A percentile compares a stretch with the other conserved stretches of the same genome.
Conservation (phyloP, 176 grass and related monocot genomes). For the Musa itinerans region DNA sequence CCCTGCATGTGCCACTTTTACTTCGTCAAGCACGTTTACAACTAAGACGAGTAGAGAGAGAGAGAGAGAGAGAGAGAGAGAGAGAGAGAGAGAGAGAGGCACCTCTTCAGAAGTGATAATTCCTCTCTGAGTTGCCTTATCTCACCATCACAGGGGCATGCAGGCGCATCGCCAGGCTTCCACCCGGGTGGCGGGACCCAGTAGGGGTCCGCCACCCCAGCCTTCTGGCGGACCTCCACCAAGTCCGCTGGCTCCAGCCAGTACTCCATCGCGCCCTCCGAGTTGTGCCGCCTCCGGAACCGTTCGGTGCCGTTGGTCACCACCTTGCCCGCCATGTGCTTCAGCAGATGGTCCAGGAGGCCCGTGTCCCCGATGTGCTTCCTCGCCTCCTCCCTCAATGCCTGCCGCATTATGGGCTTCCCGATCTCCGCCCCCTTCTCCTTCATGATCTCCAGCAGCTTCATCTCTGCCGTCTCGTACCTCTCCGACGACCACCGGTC, state of each 20-base stretch:
- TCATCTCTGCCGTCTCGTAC: conserved; percentile 36
- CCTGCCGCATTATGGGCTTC: conserved; percentile 25
- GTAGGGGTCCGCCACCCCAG: conserved; percentile 40
- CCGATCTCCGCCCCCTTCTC: conserved; percentile 22
- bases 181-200: conserved; percentile 62
- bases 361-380: conserved; percentile 57
- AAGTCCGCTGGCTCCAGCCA: conserved; percentile 74
- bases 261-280: conserved; percentile 56
- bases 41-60: too few species aligned
- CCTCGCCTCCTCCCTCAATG: conserved; percentile 39
- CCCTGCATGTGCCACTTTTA: background rate
- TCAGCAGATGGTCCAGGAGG: conserved; percentile 73
- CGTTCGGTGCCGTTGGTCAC: conserved; percentile 30
- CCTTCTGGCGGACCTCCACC: conserved; percentile 22
- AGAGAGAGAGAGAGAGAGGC: too few species aligned
- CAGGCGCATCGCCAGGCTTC: conserved; percentile 46
- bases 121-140: conserved; percentile 18
- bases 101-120: conserved; percentile 27
- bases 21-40: too few species aligned
- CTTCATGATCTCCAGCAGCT: conserved; percentile 32
- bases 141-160: conserved; percentile 6
- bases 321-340: conserved; percentile 42
- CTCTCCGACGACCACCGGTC: conserved; percentile 44
- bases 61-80: too few species aligned
- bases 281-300: conserved; percentile 43